Evolutionary conservation across 495 filamentous ascomycete genomes (phyloP).

Genomic region (Wilcoxina mikolae): DNA sequence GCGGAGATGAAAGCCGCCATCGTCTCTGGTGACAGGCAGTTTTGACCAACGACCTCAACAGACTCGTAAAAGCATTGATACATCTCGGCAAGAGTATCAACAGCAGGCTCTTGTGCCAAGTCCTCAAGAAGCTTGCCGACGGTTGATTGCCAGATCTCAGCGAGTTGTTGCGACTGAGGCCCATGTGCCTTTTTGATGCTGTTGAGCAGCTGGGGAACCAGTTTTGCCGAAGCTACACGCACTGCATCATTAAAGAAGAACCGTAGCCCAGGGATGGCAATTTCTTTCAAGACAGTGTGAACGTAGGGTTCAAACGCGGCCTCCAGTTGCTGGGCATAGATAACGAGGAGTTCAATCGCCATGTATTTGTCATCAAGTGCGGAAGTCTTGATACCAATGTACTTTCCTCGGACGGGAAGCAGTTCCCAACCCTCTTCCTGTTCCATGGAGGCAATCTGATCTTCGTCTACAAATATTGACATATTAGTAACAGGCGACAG

Average conservation of each 20-base stretch:
- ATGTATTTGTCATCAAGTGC: slow-evolving; percentile 97
- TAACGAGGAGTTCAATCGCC: slow-evolving; percentile 91
- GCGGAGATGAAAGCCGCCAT: slow-evolving; percentile 78
- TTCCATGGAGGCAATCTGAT: slow-evolving; percentile 80
- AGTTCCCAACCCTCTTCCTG: slow-evolving; percentile 97
- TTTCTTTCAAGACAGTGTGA: slow-evolving; percentile 85
- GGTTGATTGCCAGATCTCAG: slow-evolving; percentile 67
- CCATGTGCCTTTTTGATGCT: slow-evolving; percentile 86
- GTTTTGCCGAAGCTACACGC: slow-evolving; percentile 84
- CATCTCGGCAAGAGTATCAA: slow-evolving; percentile 96
- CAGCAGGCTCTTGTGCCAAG: slow-evolving; percentile 71
- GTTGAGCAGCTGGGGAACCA: slow-evolving; percentile 86
- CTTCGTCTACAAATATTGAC: slow-evolving; percentile 52
- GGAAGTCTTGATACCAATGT: slow-evolving; percentile 96
- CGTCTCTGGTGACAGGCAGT: slow-evolving; percentile 58
- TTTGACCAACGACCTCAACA: slow-evolving; percentile 79
- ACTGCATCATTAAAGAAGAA: slow-evolving; percentile 99
- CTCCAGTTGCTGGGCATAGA: slow-evolving; percentile 90
- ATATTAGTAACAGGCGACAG: slow-evolving; percentile 11
- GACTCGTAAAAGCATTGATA: slow-evolving; percentile 99
- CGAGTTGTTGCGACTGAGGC: slow-evolving; percentile 53
- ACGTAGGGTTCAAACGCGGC: slow-evolving; percentile 86
- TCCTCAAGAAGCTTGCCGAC: slow-evolving; percentile 87
- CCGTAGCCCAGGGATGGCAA: slow-evolving; percentile 79
- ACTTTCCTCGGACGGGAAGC: slow-evolving; percentile 88